Percentiles rank a stretch among this genome's conserved stretches.
Conservation (phyloP, 208 protist genomes). For the Tritrichomonas musculus region DNA sequence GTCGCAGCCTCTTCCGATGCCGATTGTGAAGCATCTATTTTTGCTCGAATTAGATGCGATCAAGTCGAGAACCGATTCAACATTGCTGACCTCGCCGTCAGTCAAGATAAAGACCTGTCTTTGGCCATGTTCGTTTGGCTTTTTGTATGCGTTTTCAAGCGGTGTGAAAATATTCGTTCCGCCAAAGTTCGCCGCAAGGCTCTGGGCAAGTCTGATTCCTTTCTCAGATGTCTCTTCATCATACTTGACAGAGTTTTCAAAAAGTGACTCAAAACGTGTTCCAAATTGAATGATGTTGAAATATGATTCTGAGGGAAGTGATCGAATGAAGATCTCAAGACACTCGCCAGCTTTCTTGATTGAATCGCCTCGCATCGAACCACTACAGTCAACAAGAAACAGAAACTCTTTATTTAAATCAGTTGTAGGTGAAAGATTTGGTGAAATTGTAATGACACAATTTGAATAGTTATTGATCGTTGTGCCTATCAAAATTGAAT, state of each 20-base stretch:
- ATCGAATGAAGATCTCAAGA: conserved; percentile 47
- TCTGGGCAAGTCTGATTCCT: neutral
- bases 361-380: conserved; percentile 49
- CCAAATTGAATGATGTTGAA: conserved; percentile 59
- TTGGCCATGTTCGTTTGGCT: neutral
- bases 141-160: conserved; percentile 39
- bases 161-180: conserved; percentile 49
- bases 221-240: conserved; percentile 34
- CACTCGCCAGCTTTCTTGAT: neutral
- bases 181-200: conserved; percentile 50
- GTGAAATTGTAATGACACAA: neutral
- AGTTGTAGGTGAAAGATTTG: neutral
- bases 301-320: conserved; percentile 38
- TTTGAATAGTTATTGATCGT: too few species aligned
- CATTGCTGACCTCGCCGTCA: conserved; percentile 49
- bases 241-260: conserved; percentile 37
- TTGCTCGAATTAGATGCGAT: neutral
- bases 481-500: neutral
- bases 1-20: neutral
- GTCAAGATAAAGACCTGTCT: conserved; percentile 55
- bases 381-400: conserved; percentile 53
- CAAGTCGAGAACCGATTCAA: neutral
- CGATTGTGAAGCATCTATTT: neutral
- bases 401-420: conserved; percentile 42
- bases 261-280: conserved; percentile 32